These are phyloP conservation scores for Lichtheimia hyalospora DNA, from an alignment of 371 early-diverging fungal genomes.

Conservation along the genomic window DNA sequence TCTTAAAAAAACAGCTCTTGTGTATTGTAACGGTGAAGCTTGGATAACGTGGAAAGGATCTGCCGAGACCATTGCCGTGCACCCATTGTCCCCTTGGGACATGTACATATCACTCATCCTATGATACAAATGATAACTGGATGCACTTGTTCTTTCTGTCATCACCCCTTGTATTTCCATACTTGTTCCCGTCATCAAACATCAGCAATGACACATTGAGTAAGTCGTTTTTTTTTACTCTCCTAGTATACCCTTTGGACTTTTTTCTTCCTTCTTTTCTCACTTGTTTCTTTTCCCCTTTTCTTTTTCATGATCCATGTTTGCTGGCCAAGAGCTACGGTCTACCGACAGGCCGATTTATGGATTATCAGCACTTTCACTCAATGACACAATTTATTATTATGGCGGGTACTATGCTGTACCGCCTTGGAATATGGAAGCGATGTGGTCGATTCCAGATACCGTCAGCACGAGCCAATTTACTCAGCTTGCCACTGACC, in stretches of 20 bases:
- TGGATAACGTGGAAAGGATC: neutral
- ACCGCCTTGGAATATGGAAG: conserved; percentile 36
- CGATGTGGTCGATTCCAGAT: conserved; percentile 22
- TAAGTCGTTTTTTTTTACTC: too few species aligned
- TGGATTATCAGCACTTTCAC: conserved; percentile 21
- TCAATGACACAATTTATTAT: conserved; percentile 26
- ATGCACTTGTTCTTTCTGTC: too few species aligned
- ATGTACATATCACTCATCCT: too few species aligned
- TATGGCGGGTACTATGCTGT: conserved; percentile 34
- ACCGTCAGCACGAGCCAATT: conserved; percentile 8
- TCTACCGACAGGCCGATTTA: conserved; percentile 30
- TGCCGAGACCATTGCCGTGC: neutral
- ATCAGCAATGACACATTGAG: too few species aligned
- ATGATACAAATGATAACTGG: too few species aligned
- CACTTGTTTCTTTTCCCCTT: neutral
- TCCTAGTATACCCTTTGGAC: too few species aligned
- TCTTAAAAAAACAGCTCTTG: too few species aligned
- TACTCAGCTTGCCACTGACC: conserved; percentile 26
- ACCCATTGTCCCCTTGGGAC: neutral
- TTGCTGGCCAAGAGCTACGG: conserved; percentile 30
- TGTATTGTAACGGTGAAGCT: too few species aligned
- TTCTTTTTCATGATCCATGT: neutral
- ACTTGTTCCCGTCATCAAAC: too few species aligned
- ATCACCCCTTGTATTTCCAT: too few species aligned
- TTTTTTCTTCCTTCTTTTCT: neutral